phyloP scores from a whole-genome alignment of 108 stramenopile genomes.

The Schizochytrium sp. region DNA sequence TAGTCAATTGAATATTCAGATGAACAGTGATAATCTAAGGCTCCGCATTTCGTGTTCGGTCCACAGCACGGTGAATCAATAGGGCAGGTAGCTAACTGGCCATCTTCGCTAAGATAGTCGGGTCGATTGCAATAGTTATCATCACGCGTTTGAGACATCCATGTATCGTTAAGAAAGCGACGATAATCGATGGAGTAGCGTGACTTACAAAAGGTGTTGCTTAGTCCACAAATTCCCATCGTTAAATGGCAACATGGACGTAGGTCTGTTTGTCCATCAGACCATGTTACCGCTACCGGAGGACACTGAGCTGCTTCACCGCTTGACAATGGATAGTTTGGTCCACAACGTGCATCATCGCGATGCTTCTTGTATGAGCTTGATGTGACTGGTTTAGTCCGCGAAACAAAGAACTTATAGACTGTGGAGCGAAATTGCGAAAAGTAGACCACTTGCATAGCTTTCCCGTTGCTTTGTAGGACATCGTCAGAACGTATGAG shows the following conservation, averaged over 20 bases:
- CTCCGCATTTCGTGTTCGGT: constrained; percentile 33
- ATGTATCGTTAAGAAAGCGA: constrained; percentile 5
- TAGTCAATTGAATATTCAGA: constrained; percentile 51
- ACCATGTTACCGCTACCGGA: constrained; percentile 29
- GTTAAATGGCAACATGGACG: constrained; percentile 52
- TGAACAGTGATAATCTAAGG: constrained; percentile 9
- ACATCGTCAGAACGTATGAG: background rate
- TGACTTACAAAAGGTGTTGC: background rate
- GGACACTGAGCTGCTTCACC: constrained; percentile 57
- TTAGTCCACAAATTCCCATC: constrained; percentile 3
- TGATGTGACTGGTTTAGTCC: constrained; percentile 27
- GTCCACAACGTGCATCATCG: constrained; percentile 46
- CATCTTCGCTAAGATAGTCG: constrained; percentile 27
- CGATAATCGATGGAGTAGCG: constrained; percentile 56
- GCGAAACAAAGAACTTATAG: background rate
- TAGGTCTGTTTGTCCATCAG: background rate
- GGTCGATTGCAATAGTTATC: constrained; percentile 43
- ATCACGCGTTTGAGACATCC: constrained; percentile 4
- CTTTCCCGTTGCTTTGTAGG: constrained; percentile 31
- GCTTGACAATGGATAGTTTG: constrained; percentile 21
- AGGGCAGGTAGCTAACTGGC: constrained; percentile 10
- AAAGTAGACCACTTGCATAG: constrained; percentile 21
- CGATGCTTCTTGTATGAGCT: constrained; percentile 54
- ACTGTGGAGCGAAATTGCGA: constrained; percentile 29
- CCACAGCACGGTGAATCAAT: constrained; percentile 31